Evolutionary conservation across 768 basidiomycete genomes (phyloP), one percentile per base, ranked within the genome.

Genomic region (Xerocomellus dryophilus): DNA sequence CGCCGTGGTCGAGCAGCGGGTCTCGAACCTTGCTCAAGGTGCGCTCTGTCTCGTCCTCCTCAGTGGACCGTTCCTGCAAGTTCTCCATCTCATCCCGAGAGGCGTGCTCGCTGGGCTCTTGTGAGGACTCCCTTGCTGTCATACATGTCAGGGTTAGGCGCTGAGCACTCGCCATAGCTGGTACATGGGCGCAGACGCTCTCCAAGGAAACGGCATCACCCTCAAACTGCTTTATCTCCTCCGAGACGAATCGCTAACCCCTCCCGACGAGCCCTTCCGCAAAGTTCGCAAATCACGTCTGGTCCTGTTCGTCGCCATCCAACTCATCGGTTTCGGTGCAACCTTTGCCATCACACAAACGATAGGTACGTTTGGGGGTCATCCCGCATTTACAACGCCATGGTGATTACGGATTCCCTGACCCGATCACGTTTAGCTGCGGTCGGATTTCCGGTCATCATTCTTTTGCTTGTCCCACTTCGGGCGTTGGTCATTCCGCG

Each of bases 301-400:
- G 44, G 51, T 85, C 27, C 68, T 90, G 11, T 97, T 91, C 68
- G 70, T 92, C 5, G 68, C 71, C 15, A 75, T 95, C 34, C 90
- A 97, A 67, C 79, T 96, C 31, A 59, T 86, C 7, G 91, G 86
- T 3, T 98, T 97, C 61, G 93, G 86, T 0, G 85, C 84, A 3
- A 93, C 93, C 0, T 93, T 96, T 67, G 89, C 90, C 8, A 84
- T 97, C 57, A 93, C 90, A 0, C 93, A 97, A 66, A 95, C 93
- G 1, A 83, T 88, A 54, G 90, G 90, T 90, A 57, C 31, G 77
- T 66, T 5, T 31, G 12, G 1, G 10, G 11, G 6, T 18, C 3
- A 47, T 38, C 47, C 25, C 12, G 5, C 23, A 39, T 11, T 27
- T n/a, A 12, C n/a, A 14, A n/a, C 14, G 5, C 14, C 32, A 15